A percentile compares a stretch with the other conserved stretches of the same genome.
These are phyloP conservation scores for Smithsoniella earleae DNA, from an alignment of 163 green algal genomes.

Conservation along the genomic window DNA sequence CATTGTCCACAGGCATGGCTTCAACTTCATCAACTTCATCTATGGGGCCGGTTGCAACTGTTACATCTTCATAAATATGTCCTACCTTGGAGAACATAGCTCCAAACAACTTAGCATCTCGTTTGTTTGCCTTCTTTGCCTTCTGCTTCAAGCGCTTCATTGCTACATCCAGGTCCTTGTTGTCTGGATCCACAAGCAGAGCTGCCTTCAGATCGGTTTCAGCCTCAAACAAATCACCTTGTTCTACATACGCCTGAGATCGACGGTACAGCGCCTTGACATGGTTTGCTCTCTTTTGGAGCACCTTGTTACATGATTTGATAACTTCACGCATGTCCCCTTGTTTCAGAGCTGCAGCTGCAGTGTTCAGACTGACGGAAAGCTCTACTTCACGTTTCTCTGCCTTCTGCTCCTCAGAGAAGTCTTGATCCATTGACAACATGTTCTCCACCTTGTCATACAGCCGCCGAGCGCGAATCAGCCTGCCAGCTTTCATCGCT, in stretches of 20 bases:
- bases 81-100: slow-evolving; percentile 63
- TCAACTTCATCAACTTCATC: too few species aligned
- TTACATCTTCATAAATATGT: slow-evolving; percentile 25
- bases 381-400: slow-evolving; percentile 59
- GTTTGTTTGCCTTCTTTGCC: slow-evolving; percentile 52
- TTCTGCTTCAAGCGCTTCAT: slow-evolving; percentile 43
- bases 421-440: slow-evolving; percentile 44
- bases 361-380: slow-evolving; percentile 68
- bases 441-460: slow-evolving; percentile 40
- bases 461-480: slow-evolving; percentile 42
- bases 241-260: slow-evolving; percentile 62
- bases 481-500: slow-evolving; percentile 57
- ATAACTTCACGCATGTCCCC: slow-evolving; percentile 47
- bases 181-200: slow-evolving; percentile 51
- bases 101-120: slow-evolving; percentile 64
- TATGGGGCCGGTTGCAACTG: neutral
- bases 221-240: slow-evolving; percentile 71
- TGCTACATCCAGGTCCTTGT: slow-evolving; percentile 47
- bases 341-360: slow-evolving; percentile 71
- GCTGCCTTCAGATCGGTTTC: slow-evolving; percentile 68
- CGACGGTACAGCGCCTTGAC: slow-evolving; percentile 90
- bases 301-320: slow-evolving; percentile 48
- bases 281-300: slow-evolving; percentile 72
- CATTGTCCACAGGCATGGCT: too few species aligned
- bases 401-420: slow-evolving; percentile 53